Evolutionary conservation across 1,284 basidiomycete species (phyloP).

Genomic region (Exobasidium rhododendri): DNA sequence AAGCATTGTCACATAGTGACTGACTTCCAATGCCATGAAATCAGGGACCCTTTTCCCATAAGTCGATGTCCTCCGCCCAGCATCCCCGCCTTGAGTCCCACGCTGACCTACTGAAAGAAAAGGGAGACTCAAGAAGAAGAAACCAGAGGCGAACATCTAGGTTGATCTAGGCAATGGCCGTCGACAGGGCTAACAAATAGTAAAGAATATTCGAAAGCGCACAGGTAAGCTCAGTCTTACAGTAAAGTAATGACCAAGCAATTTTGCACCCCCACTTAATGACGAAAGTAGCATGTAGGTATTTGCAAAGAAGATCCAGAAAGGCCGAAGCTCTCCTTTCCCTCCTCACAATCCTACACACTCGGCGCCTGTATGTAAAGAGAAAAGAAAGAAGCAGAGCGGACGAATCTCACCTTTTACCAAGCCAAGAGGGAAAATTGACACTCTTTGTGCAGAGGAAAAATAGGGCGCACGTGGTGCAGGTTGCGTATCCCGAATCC

Average conservation of each 20-base stretch:
- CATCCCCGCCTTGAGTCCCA: not conserved
- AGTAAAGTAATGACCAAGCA: not conserved
- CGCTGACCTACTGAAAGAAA: conserved; percentile 23
- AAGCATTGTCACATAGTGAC: not conserved
- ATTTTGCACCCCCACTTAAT: conserved; percentile 11
- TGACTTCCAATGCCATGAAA: conserved; percentile 11
- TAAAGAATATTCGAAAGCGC: conserved; percentile 11
- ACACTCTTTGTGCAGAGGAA: too few species aligned
- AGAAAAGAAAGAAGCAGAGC: not conserved
- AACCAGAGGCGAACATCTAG: not conserved
- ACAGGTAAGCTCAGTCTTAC: conserved; percentile 10
- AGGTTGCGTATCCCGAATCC: too few species aligned
- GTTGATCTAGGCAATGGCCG: conserved; percentile 9
- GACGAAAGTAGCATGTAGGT: not conserved
- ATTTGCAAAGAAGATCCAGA: not conserved
- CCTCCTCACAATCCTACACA: not conserved
- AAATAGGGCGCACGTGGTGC: too few species aligned
- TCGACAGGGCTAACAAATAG: conserved; percentile 8
- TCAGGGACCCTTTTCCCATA: conserved; percentile 12
- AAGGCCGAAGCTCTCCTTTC: too few species aligned
- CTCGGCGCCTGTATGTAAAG: not conserved
- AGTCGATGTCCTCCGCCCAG: not conserved
- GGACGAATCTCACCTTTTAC: too few species aligned
- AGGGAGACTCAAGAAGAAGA: conserved; percentile 26
- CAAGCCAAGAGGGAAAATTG: too few species aligned